Base-by-base conservation (phyloP, 441 rosid species). In the Manihot esculenta region DNA sequence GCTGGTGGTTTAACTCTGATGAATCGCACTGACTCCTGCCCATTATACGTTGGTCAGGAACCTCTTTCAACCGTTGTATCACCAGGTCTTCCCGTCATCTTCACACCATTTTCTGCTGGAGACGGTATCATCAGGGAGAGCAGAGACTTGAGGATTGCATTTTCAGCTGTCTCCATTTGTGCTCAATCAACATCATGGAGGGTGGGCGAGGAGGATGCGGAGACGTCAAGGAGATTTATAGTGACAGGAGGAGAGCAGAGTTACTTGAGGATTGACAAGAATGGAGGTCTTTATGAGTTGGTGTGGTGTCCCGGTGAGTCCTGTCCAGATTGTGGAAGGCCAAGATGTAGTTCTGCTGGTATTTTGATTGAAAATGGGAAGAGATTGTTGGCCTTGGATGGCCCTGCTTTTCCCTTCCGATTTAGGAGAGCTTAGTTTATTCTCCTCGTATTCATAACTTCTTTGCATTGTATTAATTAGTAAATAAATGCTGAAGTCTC, bases 351-450 rank as follows among this genome's bases (percentile, higher is more conserved):
- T 10, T 12, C 41, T 26, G 68, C 55, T n/a, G 68, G 72, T 10
- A 53, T 74, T 51, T 20, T 30, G 57, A 15, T 61, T 5, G 63
- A 63, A 68, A 7, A 68, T 53, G 72, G 57, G 12, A 67, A 1
- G 30, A 61, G 72, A 23, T 53, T 68, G 23, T 20, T 74, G 68
- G 66, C 55, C 0, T 44, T 74, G 55, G 77, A 68, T 42, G 77
- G 33, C 45, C n/a, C 68, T 50, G 77, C 68, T 30, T 68, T 67
- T 44, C 72, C 68, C 53, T 74, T 68, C 10, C 27, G 55, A 24
- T 74, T 74, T 45, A 26, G 49, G 42, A 68, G 63, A 49, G 66
- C 53, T 59, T 35, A 35, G 41, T 35, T 35, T 35, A 35, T 35
- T 35, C 7, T 35, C 41, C 7, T 35, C 2, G 4, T 1, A 30